phyloP scores from a whole-genome alignment of 73 alveolate species.

The Diophrys sp. region DNA sequence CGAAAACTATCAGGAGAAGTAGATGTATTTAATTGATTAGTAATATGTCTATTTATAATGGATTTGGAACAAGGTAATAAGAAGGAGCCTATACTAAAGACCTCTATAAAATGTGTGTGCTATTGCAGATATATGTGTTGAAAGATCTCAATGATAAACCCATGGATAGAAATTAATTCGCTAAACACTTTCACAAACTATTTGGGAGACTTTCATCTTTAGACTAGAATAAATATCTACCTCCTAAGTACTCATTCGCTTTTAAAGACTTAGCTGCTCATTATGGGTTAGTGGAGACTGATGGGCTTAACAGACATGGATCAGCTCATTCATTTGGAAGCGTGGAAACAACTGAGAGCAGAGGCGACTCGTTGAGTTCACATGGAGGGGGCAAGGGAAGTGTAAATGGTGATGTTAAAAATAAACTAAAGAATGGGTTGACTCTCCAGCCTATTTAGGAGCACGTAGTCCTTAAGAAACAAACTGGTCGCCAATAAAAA shows the following conservation, averaged over 20 bases:
- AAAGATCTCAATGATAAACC: constrained; percentile 21
- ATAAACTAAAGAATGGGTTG: not conserved
- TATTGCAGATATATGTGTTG: constrained; percentile 30
- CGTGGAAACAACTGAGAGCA: no score
- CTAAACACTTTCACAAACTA: constrained; percentile 25
- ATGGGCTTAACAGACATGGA: not conserved
- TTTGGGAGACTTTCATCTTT: constrained; percentile 14
- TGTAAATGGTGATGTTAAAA: not conserved
- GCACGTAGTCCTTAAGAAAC: not conserved
- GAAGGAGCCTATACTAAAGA: constrained; percentile 47
- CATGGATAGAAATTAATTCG: constrained; percentile 29
- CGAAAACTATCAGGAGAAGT: no score
- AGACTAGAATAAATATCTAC: constrained; percentile 55
- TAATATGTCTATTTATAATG: constrained; percentile 56
- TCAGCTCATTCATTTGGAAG: not conserved
- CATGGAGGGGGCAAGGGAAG: not conserved
- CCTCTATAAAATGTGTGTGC: constrained; percentile 40
- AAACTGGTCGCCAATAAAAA: not conserved
- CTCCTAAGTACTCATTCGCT: constrained; percentile 63
- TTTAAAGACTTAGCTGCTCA: constrained; percentile 29
- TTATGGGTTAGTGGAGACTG: constrained; percentile 18
- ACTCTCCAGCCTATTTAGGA: not conserved
- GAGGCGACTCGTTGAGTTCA: not conserved
- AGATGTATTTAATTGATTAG: no score
- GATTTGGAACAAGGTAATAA: constrained; percentile 53